Evolutionary conservation across 352 stramenopile species (phyloP).

Genomic region (Globisporangium carolinianum): DNA sequence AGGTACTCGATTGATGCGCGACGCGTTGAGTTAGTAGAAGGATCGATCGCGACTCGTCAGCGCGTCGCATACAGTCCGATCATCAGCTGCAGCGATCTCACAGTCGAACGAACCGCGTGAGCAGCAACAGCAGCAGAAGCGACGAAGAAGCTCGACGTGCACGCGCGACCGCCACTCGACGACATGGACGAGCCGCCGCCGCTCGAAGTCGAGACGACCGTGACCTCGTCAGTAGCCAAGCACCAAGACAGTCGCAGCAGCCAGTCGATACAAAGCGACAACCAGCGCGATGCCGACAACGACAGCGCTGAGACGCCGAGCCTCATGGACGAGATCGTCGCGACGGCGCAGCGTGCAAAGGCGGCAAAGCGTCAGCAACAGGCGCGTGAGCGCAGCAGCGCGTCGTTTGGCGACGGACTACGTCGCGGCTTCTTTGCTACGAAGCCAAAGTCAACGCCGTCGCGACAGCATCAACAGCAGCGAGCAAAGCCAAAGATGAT

Average conservation of each 20-base stretch:
- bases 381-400: conserved; percentile 36
- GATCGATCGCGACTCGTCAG: conserved; percentile 3
- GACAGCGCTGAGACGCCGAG: conserved; percentile 8
- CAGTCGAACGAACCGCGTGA: too few relatives aligned
- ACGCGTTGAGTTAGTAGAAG: background rate
- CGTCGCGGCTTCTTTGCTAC: conserved; percentile 68
- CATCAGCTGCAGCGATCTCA: conserved; percentile 3
- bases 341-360: conserved; percentile 41
- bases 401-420: conserved; percentile 50
- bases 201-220: conserved; percentile 19
- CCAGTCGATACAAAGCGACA: conserved; percentile 5
- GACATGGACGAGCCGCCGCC: conserved; percentile 48
- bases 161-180: conserved; percentile 5
- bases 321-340: conserved; percentile 78
- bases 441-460: conserved; percentile 1
- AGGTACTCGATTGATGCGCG: conserved; percentile 1
- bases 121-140: conserved; percentile 1
- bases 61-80: background rate
- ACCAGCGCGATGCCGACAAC: conserved; percentile 8
- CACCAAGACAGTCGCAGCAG: background rate
- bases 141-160: conserved; percentile 9
- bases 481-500: conserved; percentile 10
- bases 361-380: conserved; percentile 35
- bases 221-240: background rate
- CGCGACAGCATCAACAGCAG: background rate